A percentile compares a stretch with the other conserved stretches of the same genome.
phyloP scores from a whole-genome alignment of 2,329 filamentous ascomycete species.

The Pseudovirgaria hyperparasitica region DNA sequence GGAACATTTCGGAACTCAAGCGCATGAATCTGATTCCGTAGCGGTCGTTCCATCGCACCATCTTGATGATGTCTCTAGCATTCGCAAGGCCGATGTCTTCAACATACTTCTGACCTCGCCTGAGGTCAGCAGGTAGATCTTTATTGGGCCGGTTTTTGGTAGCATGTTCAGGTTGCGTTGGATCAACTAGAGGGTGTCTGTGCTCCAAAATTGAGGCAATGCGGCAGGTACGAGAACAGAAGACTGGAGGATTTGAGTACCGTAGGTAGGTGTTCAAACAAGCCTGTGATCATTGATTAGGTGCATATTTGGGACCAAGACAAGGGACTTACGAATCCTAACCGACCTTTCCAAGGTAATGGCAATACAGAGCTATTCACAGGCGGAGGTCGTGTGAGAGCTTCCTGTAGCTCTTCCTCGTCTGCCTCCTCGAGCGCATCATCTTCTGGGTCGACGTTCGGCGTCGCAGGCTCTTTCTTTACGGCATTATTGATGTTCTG shows the following conservation, averaged over 20 bases:
- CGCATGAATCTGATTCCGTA: constrained; percentile 89
- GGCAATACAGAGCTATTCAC: constrained; percentile 76
- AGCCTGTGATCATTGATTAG: constrained; percentile 40
- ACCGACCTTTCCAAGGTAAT: constrained; percentile 75
- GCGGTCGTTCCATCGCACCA: constrained; percentile 83
- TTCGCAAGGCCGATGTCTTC: constrained; percentile 71
- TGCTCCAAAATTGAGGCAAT: constrained; percentile 86
- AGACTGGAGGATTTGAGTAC: constrained; percentile 67
- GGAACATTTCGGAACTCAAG: constrained; percentile 92
- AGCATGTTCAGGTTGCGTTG: constrained; percentile 62
- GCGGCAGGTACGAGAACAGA: constrained; percentile 81
- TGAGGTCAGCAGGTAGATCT: constrained; percentile 50
- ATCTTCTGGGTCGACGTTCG: constrained; percentile 35
- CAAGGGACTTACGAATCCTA: constrained; percentile 62
- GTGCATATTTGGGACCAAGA: too few species aligned
- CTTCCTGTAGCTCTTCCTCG: constrained; percentile 45
- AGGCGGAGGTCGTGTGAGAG: constrained; percentile 53
- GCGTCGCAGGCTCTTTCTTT: not conserved
- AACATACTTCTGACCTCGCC: constrained; percentile 58
- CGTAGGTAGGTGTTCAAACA: constrained; percentile 89
- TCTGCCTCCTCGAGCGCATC: constrained; percentile 40
- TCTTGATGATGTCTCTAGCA: constrained; percentile 68
- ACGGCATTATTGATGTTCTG: not conserved
- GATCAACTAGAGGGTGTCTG: constrained; percentile 66
- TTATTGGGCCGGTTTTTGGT: constrained; percentile 81